Conservation (phyloP, 2,329 filamentous ascomycete genomes). For the Calonectria pseudoturangicola region DNA sequence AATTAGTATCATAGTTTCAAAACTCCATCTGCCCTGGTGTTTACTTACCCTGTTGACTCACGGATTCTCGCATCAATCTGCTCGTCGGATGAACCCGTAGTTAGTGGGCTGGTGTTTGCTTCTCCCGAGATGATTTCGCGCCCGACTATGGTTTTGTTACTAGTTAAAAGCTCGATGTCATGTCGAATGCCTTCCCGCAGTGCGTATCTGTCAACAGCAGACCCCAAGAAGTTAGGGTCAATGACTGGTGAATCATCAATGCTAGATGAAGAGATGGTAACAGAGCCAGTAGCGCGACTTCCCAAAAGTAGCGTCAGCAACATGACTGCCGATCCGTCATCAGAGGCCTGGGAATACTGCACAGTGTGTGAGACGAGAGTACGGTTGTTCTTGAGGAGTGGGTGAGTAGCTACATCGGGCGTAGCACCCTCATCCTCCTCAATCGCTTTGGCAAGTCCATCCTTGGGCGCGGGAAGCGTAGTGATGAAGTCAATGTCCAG, state of each 20-base stretch:
- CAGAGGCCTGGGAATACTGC: constrained; percentile 44
- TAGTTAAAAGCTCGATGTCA: constrained; percentile 48
- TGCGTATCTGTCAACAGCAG: constrained; percentile 56
- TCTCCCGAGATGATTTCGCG: constrained; percentile 51
- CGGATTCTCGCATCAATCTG: constrained; percentile 55
- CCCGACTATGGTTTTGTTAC: constrained; percentile 44
- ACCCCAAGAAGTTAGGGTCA: constrained; percentile 57
- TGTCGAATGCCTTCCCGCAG: constrained; percentile 53
- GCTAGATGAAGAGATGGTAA: constrained; percentile 49
- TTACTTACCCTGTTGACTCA: constrained; percentile 31
- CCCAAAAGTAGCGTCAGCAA: constrained; percentile 50
- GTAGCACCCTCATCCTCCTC: constrained; percentile 19
- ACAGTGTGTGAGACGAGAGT: constrained; percentile 47
- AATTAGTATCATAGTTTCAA: not conserved
- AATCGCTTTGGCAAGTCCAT: constrained; percentile 26
- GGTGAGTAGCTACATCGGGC: constrained; percentile 1
- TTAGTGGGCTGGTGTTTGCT: constrained; percentile 44
- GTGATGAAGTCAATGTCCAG: constrained; percentile 28
- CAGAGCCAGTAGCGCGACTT: constrained; percentile 54
- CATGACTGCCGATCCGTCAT: constrained; percentile 49
- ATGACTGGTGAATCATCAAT: constrained; percentile 49
- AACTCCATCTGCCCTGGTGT: not conserved
- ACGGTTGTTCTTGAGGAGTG: constrained; percentile 31
- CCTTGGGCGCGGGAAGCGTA: constrained; percentile 11
- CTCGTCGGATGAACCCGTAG: constrained; percentile 50